Base-by-base conservation (phyloP, 306 rosid species). In the Cucurbita maxima region DNA sequence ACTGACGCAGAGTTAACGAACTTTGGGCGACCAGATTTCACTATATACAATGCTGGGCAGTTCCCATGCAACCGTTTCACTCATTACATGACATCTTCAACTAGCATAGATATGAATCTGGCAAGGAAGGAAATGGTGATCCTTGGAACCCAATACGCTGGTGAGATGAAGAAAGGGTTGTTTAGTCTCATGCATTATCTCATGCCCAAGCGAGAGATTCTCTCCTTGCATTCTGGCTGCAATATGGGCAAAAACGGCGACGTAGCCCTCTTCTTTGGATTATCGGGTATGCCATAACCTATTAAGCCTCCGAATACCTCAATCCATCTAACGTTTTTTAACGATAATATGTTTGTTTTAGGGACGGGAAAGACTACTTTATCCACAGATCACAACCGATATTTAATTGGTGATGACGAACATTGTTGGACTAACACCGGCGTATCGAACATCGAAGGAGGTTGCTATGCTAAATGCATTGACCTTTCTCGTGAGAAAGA, bases 111-210 rank as follows among this genome's bases (percentile, higher is more conserved):
- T 77, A 79, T 92, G 63, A 92, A 88, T 80, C 88, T 92, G 76
- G 86, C 81, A 60, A 82, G 97, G 82, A 85, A 80, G 79, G 97
- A 92, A 81, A 92, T 92, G 97, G 95, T 92, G 78, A 92, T 92
- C 85, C 95, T 92, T 78, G 96, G 97, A 81, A 92, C 97, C 3
- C 96, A 89, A 52, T 92, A 92, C 38, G 96, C 97, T 52, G 97
- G 97, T 79, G 97, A 92, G 79, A 89, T 89, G 97, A 92, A 92
- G 90, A 92, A 92, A 50, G 97, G 97, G 19, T 86, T 92, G 73
- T 92, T 92, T 83, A 71, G 96, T 78, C 85, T 92, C 12, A 92
- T 89, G 97, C 97, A 92, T 77, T 92, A 85, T 84, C 92, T 92
- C 82, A 89, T 89, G 96, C 97, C 97, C 53, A 85, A 56, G 82